A percentile compares a stretch with the other conserved stretches of the same genome.
Conservation (phyloP, 305 asterid genomes). For the Coffea humblotiana region DNA sequence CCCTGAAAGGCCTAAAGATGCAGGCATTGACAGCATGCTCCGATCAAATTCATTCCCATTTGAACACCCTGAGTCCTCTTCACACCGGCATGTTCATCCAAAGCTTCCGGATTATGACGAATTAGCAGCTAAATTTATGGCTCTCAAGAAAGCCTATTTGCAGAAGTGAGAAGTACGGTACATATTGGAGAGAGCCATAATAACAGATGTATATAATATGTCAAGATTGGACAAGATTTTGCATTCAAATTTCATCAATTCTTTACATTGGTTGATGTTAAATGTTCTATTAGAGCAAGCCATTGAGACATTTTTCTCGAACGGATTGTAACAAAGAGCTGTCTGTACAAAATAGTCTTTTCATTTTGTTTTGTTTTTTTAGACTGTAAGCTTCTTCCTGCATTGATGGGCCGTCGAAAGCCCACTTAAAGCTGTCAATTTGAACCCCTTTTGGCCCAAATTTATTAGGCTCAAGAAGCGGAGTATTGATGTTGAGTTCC, state of each 20-base stretch:
- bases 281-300: background rate
- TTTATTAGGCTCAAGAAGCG: background rate
- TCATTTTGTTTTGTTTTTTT: background rate
- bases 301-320: background rate
- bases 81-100: conserved; percentile 66
- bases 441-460: background rate
- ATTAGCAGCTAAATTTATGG: conserved; percentile 61
- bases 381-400: background rate
- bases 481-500: background rate
- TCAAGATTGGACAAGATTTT: background rate
- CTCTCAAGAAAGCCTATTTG: conserved; percentile 54
- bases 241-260: background rate
- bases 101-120: conserved; percentile 91
- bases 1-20: conserved; percentile 35
- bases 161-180: conserved; percentile 12
- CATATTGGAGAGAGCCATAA: background rate
- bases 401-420: background rate
- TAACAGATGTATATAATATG: background rate
- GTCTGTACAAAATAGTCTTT: no score
- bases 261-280: background rate
- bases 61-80: conserved; percentile 18
- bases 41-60: conserved; percentile 54
- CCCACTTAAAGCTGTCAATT: background rate
- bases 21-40: conserved; percentile 20
- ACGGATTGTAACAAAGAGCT: background rate